These are phyloP conservation scores for Wilcoxina mikolae DNA, from an alignment of 495 filamentous ascomycete species.

Conservation along the genomic window DNA sequence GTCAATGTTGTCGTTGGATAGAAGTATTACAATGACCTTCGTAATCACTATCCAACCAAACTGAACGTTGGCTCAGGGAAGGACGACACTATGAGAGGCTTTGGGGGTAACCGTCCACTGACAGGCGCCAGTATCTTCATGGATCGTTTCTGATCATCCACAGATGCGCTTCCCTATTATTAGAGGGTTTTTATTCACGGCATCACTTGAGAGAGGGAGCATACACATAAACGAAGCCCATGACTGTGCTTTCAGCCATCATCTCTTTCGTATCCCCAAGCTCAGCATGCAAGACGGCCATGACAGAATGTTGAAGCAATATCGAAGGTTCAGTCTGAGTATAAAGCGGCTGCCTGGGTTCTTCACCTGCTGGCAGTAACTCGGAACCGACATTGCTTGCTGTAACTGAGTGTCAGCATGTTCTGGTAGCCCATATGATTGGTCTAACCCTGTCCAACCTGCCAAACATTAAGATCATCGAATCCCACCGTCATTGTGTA, in stretches of 20 bases:
- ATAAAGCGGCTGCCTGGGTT: slow-evolving; percentile 35
- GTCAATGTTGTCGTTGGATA: too few relatives aligned
- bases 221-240: slow-evolving; percentile 78
- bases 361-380: slow-evolving; percentile 27
- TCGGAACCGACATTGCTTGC: slow-evolving; percentile 26
- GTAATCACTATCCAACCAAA: slow-evolving; percentile 7
- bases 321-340: slow-evolving; percentile 44
- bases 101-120: slow-evolving; percentile 58
- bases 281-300: slow-evolving; percentile 65
- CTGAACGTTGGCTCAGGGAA: slow-evolving; percentile 26
- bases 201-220: not conserved
- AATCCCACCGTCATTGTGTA: slow-evolving; percentile 69
- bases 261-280: slow-evolving; percentile 49
- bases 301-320: slow-evolving; percentile 49
- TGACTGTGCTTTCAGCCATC: slow-evolving; percentile 69
- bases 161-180: too few relatives aligned
- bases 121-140: slow-evolving; percentile 70
- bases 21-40: too few relatives aligned
- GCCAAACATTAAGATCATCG: slow-evolving; percentile 55
- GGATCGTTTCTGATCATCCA: slow-evolving; percentile 70
- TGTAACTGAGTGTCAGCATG: slow-evolving; percentile 19
- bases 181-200: slow-evolving; percentile 35
- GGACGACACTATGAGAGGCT: slow-evolving; percentile 46
- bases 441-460: slow-evolving; percentile 37
- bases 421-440: not conserved